A percentile compares a stretch with the other conserved stretches of the same genome.
Conservation (phyloP, 2,329 filamentous ascomycete species). For the Beauveria australis region DNA sequence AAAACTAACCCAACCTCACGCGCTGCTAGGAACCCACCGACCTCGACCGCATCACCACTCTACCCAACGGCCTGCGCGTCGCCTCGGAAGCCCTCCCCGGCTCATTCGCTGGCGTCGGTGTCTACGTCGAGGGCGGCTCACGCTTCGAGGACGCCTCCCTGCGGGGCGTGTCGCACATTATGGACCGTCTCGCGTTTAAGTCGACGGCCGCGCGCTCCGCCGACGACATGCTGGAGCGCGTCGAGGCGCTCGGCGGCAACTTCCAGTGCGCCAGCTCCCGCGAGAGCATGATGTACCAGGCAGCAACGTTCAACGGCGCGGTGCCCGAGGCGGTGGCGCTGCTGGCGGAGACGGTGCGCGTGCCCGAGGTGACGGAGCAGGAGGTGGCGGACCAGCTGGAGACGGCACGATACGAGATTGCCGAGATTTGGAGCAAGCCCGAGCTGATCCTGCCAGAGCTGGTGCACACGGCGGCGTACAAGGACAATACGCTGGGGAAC, state of each 20-base stretch:
- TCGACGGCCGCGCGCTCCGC: slow-evolving; percentile 63
- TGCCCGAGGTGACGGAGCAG: slow-evolving; percentile 74
- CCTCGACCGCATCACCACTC: slow-evolving; percentile 77
- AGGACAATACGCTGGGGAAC: slow-evolving; percentile 92
- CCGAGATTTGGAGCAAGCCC: slow-evolving; percentile 95
- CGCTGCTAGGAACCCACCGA: slow-evolving; percentile 61
- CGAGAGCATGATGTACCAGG: slow-evolving; percentile 98
- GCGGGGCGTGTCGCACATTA: slow-evolving; percentile 87
- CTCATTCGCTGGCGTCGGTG: slow-evolving; percentile 88
- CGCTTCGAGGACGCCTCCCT: slow-evolving; percentile 82
- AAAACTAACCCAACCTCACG: neutral
- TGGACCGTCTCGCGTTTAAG: slow-evolving; percentile 94
- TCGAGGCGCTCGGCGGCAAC: slow-evolving; percentile 87
- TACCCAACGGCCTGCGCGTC: slow-evolving; percentile 88
- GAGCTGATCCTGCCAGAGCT: slow-evolving; percentile 93
- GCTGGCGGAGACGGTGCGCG: slow-evolving; percentile 86
- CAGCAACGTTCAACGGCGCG: slow-evolving; percentile 90
- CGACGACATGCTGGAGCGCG: slow-evolving; percentile 78
- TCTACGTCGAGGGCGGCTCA: slow-evolving; percentile 93
- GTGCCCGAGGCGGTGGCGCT: slow-evolving; percentile 76
- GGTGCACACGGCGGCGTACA: slow-evolving; percentile 91
- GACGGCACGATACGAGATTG: slow-evolving; percentile 91
- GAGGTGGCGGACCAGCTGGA: slow-evolving; percentile 82
- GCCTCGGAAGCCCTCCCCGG: slow-evolving; percentile 91
- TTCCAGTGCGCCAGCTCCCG: slow-evolving; percentile 94